phyloP scores from a whole-genome alignment of 768 basidiomycete species.

The Tulasnella sp. region DNA sequence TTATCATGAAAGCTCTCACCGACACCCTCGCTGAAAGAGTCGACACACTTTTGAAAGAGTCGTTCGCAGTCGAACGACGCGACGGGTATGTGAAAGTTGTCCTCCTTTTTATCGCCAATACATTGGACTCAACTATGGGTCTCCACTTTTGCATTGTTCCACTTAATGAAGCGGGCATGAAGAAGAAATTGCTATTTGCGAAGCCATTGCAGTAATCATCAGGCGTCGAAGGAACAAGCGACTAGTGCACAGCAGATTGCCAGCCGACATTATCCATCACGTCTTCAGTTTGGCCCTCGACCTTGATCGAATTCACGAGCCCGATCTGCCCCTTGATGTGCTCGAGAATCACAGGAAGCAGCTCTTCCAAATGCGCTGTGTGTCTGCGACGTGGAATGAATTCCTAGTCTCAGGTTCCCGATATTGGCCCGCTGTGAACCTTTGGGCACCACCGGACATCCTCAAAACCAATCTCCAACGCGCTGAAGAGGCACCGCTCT shows the following conservation, averaged over 20 bases:
- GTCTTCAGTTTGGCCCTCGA: neutral
- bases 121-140: neutral
- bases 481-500: neutral
- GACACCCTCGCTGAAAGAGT: neutral
- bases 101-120: neutral
- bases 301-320: neutral
- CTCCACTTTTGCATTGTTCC: neutral
- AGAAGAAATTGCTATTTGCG: neutral
- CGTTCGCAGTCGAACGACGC: neutral
- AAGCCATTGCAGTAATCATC: neutral
- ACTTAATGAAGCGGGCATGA: neutral
- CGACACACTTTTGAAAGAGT: neutral
- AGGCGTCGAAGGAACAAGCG: neutral
- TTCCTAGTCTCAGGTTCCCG: neutral
- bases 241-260: neutral
- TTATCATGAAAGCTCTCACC: neutral
- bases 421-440: neutral
- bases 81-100: neutral
- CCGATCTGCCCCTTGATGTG: neutral
- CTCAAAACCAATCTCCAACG: too few species aligned
- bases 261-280: neutral
- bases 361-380: neutral
- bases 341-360: neutral
- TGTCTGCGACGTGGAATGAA: neutral
- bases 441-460: neutral